Percentiles rank a stretch among this genome's conserved stretches.
Evolutionary conservation across 441 rosid genomes (phyloP).

Genomic region (Croton laevigatus): DNA sequence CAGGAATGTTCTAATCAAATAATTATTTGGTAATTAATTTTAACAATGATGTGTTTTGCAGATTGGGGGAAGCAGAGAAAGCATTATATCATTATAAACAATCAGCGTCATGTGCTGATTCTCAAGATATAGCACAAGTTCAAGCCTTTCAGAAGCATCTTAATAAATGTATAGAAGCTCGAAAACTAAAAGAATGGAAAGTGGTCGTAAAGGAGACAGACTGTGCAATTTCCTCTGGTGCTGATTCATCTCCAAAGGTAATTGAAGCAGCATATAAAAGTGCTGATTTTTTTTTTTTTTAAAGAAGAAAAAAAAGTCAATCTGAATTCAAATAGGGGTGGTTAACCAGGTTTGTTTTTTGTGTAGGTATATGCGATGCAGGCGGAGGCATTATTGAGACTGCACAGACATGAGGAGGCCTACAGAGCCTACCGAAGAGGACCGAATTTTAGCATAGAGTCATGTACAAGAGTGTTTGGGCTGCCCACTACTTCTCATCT

Average conservation of each 20-base stretch:
- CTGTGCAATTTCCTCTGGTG: slow-evolving; percentile 50
- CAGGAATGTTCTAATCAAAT: neutral
- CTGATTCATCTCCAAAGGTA: slow-evolving; percentile 76
- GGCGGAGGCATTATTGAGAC: slow-evolving; percentile 65
- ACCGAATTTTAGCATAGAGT: slow-evolving; percentile 44
- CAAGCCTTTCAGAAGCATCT: slow-evolving; percentile 47
- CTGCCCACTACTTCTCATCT: slow-evolving; percentile 39
- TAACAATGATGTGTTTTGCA: slow-evolving; percentile 17
- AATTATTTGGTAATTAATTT: neutral
- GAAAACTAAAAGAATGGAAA: slow-evolving; percentile 52
- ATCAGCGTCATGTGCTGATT: slow-evolving; percentile 41
- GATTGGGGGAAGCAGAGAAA: slow-evolving; percentile 76
- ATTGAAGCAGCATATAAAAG: neutral
- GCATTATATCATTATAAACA: slow-evolving; percentile 59
- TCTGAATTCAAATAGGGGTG: too few species aligned
- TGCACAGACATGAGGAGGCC: slow-evolving; percentile 72
- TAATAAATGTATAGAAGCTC: slow-evolving; percentile 47
- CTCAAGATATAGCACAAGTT: slow-evolving; percentile 48
- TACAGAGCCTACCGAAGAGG: slow-evolving; percentile 43
- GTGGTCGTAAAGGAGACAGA: slow-evolving; percentile 46
- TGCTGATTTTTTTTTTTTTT: too few species aligned
- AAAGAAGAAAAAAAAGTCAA: too few species aligned
- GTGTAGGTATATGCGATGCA: slow-evolving; percentile 60
- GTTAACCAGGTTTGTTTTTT: neutral
- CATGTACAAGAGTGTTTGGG: slow-evolving; percentile 51